These are phyloP conservation scores for Pseudonitzschia multiseries DNA, from an alignment of 108 stramenopile species.

Conservation along the genomic window DNA sequence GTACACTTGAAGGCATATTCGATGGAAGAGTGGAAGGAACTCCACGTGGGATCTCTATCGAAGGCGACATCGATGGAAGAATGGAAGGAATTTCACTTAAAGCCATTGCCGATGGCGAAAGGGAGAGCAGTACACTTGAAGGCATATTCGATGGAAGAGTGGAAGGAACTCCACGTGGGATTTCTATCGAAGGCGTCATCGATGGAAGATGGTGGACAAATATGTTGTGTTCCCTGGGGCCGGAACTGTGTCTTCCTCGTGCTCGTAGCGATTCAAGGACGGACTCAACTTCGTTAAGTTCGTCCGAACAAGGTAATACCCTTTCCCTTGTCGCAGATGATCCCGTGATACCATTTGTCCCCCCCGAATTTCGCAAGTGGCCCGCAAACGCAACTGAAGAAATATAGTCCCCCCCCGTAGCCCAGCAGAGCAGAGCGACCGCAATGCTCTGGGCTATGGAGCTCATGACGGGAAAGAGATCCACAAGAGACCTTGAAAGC, in stretches of 20 bases:
- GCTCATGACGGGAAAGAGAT: too few species aligned
- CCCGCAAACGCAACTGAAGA: too few species aligned
- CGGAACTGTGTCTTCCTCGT: background rate
- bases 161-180: background rate
- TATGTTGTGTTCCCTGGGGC: slow-evolving; percentile 8
- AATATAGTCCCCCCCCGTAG: too few species aligned
- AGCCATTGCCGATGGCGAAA: too few species aligned
- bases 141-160: background rate
- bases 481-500: too few species aligned
- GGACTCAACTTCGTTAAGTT: slow-evolving; percentile 2
- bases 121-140: background rate
- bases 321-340: background rate
- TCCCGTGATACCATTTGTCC: background rate
- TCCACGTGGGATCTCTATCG: too few species aligned
- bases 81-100: too few species aligned
- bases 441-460: too few species aligned
- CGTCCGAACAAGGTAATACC: background rate
- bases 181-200: background rate
- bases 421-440: too few species aligned
- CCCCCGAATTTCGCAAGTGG: background rate
- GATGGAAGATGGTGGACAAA: slow-evolving; percentile 11
- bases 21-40: slow-evolving; percentile 2
- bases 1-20: too few species aligned
- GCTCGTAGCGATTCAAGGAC: background rate
- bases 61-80: background rate